Evolutionary conservation across 371 early-diverging fungal species (phyloP).

Genomic region (Mucor sp.): DNA sequence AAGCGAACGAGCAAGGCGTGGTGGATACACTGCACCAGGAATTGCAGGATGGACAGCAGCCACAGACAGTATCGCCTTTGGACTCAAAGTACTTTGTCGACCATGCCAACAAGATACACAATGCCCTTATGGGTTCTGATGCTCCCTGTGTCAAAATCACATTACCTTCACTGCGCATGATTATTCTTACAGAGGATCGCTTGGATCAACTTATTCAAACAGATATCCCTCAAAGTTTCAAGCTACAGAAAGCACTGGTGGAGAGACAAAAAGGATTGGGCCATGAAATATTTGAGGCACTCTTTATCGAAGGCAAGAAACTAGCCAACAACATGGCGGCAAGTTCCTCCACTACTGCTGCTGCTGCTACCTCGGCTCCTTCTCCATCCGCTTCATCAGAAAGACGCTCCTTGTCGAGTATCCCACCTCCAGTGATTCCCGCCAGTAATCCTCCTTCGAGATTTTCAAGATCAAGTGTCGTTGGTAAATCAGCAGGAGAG

Average conservation of each 20-base stretch:
- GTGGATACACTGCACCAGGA: background rate
- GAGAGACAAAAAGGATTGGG: slow-evolving; percentile 38
- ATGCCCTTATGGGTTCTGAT: slow-evolving; percentile 1
- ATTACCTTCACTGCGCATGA: slow-evolving; percentile 55
- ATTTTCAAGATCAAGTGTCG: background rate
- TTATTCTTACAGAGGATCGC: slow-evolving; percentile 67
- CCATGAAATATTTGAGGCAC: slow-evolving; percentile 47
- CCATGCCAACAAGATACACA: background rate
- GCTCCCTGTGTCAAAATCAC: slow-evolving; percentile 26
- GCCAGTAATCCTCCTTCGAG: background rate
- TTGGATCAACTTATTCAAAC: slow-evolving; percentile 65
- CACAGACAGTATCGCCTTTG: background rate
- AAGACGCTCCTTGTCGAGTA: background rate
- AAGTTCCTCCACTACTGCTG: background rate
- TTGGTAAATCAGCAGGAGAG: background rate
- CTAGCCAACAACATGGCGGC: slow-evolving; percentile 24
- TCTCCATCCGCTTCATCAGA: background rate
- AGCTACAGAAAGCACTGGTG: slow-evolving; percentile 54
- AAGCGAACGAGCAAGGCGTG: slow-evolving; percentile 35
- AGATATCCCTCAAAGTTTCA: slow-evolving; percentile 57
- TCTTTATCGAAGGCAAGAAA: slow-evolving; percentile 46
- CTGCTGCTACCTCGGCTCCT: background rate
- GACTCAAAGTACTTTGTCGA: slow-evolving; percentile 4
- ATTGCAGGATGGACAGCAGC: background rate
- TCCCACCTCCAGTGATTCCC: background rate